These are phyloP conservation scores for Eimeria sp. DNA, from an alignment of 169 alveolate genomes.

Conservation along the genomic window DNA sequence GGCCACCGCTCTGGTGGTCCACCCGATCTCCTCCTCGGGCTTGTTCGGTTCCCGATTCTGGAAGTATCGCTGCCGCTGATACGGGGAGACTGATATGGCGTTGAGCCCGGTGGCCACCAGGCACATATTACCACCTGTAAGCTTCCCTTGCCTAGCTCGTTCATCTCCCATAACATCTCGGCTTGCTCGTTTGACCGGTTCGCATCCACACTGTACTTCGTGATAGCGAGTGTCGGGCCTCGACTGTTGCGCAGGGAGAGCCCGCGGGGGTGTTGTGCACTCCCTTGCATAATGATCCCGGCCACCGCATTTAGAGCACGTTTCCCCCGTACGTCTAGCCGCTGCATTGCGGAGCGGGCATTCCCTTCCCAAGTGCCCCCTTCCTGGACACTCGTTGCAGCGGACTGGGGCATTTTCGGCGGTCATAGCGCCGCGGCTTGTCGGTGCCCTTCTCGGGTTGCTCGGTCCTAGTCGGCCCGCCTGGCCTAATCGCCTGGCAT, in stretches of 20 bases:
- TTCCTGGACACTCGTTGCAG: neutral
- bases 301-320: neutral
- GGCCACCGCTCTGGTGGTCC: neutral
- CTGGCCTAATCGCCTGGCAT: neutral
- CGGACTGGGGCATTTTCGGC: neutral
- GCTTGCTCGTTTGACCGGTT: neutral
- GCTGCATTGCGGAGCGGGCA: neutral
- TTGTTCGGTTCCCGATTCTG: neutral
- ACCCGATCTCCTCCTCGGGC: neutral
- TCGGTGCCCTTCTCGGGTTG: neutral
- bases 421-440: neutral
- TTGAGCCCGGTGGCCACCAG: neutral
- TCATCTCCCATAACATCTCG: conserved; percentile 7
- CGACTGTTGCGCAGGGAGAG: no score
- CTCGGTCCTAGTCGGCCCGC: neutral
- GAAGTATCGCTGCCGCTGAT: no score
- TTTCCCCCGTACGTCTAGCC: neutral
- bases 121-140: neutral
- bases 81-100: neutral
- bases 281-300: neutral
- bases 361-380: neutral
- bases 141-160: neutral
- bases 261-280: neutral
- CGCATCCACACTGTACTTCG: neutral
- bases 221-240: neutral